phyloP scores from a whole-genome alignment of 345 rosid species.

The Linum trigynum region DNA sequence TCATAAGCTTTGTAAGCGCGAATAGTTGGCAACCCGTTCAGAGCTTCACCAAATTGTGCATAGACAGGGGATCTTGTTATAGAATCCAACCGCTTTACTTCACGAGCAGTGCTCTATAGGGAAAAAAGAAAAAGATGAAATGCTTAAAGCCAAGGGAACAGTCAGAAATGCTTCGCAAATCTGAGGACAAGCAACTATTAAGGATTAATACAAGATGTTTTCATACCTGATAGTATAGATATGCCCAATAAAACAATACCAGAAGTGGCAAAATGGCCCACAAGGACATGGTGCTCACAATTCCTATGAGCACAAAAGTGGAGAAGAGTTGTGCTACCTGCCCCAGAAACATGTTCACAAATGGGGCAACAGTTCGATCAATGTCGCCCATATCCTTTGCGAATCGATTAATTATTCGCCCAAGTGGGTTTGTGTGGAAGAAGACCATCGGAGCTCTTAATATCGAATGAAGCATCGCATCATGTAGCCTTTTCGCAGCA shows the following conservation, averaged over 20 bases:
- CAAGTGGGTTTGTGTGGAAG: slow-evolving; percentile 95
- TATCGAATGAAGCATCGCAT: slow-evolving; percentile 84
- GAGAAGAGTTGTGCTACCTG: slow-evolving; percentile 86
- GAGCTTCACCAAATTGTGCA: slow-evolving; percentile 98
- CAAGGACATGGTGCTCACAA: slow-evolving; percentile 94
- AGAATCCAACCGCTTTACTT: slow-evolving; percentile 93
- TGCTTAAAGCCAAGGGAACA: background rate
- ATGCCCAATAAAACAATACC: slow-evolving; percentile 81
- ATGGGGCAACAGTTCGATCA: slow-evolving; percentile 69
- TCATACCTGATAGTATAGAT: slow-evolving; percentile 86
- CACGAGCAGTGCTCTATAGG: slow-evolving; percentile 87
- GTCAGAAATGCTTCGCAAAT: background rate
- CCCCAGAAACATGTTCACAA: slow-evolving; percentile 71
- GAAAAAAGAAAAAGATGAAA: slow-evolving; percentile 10
- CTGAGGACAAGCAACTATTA: slow-evolving; percentile 1
- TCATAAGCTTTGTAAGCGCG: slow-evolving; percentile 98
- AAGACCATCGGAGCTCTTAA: slow-evolving; percentile 96
- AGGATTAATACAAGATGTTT: slow-evolving; percentile 2
- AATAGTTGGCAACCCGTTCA: slow-evolving; percentile 81
- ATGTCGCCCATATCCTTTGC: slow-evolving; percentile 96
- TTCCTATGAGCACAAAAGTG: slow-evolving; percentile 82
- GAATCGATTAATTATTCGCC: slow-evolving; percentile 88
- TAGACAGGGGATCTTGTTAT: slow-evolving; percentile 91
- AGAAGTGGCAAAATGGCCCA: slow-evolving; percentile 98
- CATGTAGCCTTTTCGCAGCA: slow-evolving; percentile 85